phyloP scores from a whole-genome alignment of 441 rosid species.

The Hura crepitans region DNA sequence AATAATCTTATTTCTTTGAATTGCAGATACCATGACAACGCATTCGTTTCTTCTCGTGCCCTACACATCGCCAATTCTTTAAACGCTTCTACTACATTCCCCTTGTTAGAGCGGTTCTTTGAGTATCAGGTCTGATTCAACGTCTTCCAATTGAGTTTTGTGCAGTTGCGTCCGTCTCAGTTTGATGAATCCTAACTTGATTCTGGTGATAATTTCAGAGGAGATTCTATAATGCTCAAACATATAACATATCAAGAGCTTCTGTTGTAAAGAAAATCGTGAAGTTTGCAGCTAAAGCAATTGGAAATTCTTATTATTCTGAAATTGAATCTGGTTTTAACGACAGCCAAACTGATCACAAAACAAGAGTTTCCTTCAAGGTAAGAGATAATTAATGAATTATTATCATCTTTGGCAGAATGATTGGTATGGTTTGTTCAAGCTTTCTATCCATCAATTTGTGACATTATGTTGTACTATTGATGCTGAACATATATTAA shows the following conservation, averaged over 20 bases:
- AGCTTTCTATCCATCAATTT: not conserved
- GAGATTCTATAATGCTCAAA: conserved; percentile 51
- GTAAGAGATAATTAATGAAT: conserved; percentile 26
- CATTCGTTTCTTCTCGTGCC: conserved; percentile 66
- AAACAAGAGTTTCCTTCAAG: conserved; percentile 77
- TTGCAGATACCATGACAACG: conserved; percentile 78
- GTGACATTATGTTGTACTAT: not conserved
- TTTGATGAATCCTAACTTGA: not conserved
- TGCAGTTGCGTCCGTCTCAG: not conserved
- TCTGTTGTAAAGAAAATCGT: conserved; percentile 47
- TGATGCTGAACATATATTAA: not conserved
- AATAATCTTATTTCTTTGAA: not conserved
- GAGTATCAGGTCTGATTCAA: conserved; percentile 52
- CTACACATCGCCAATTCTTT: conserved; percentile 60
- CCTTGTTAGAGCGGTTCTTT: conserved; percentile 57
- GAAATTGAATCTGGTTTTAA: conserved; percentile 52
- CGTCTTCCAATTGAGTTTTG: not conserved
- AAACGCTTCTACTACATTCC: conserved; percentile 54
- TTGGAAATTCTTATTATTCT: conserved; percentile 46
- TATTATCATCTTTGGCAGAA: too few relatives aligned
- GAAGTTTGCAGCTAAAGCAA: conserved; percentile 39
- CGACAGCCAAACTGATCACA: conserved; percentile 48
- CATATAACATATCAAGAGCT: conserved; percentile 48
- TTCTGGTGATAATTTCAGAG: conserved; percentile 32
- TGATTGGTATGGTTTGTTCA: too few relatives aligned